These are phyloP conservation scores for Bauhinia variegata DNA, from an alignment of 306 rosid genomes.

Conservation along the genomic window DNA sequence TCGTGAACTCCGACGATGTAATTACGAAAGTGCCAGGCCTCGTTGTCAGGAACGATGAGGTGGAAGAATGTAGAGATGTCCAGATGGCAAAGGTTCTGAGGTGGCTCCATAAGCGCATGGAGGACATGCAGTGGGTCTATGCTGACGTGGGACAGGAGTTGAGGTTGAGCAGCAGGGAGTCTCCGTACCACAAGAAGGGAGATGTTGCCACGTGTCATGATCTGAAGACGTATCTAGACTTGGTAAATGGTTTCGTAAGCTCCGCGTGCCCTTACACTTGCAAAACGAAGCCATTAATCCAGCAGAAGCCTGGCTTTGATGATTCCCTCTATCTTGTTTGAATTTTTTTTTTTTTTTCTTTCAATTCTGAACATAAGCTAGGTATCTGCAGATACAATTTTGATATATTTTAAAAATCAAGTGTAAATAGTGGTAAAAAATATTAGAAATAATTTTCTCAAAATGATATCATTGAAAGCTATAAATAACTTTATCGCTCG, in stretches of 20 bases:
- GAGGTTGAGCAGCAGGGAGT: slow-evolving; percentile 62
- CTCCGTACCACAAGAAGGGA: slow-evolving; percentile 41
- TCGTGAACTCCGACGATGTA: slow-evolving; percentile 77
- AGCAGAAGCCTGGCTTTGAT: slow-evolving; percentile 24
- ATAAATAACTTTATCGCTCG: not conserved
- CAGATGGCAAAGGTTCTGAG: slow-evolving; percentile 30
- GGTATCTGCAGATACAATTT: too few relatives aligned
- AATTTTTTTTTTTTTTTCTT: too few relatives aligned
- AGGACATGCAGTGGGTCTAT: slow-evolving; percentile 61
- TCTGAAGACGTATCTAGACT: slow-evolving; percentile 47
- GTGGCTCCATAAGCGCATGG: slow-evolving; percentile 56
- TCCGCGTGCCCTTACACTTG: slow-evolving; percentile 28
- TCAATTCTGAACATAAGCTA: slow-evolving; percentile 3
- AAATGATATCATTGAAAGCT: not conserved
- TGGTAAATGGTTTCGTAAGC: slow-evolving; percentile 44
- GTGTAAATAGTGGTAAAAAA: too few relatives aligned
- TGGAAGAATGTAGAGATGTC: not conserved
- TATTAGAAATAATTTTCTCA: too few relatives aligned
- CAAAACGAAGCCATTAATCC: slow-evolving; percentile 7
- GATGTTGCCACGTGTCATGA: slow-evolving; percentile 56
- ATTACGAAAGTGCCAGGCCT: slow-evolving; percentile 78
- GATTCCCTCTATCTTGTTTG: not conserved
- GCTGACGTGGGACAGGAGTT: slow-evolving; percentile 83
- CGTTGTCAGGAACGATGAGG: slow-evolving; percentile 36
- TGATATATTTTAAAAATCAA: too few relatives aligned